A percentile compares a stretch with the other conserved stretches of the same genome.
Evolutionary conservation across 1,284 basidiomycete species (phyloP).

Genomic region (Papiliotrema terrestris): DNA sequence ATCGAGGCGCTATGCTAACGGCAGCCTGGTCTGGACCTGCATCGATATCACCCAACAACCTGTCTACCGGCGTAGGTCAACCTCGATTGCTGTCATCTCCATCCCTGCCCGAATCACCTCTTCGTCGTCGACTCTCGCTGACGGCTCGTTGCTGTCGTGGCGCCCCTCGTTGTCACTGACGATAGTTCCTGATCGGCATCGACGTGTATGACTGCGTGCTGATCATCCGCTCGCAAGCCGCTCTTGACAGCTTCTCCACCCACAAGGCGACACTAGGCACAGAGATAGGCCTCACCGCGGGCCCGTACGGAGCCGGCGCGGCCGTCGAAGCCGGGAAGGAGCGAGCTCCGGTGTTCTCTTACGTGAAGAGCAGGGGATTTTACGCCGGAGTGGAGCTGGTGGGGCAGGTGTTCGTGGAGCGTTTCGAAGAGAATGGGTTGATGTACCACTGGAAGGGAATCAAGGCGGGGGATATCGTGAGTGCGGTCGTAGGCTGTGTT

Average conservation of each 20-base stretch:
- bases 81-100: no score
- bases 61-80: conserved; percentile 44
- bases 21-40: conserved; percentile 54
- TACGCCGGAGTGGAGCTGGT: conserved; percentile 53
- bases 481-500: conserved; percentile 9
- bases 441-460: conserved; percentile 51
- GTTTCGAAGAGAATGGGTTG: conserved; percentile 47
- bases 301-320: conserved; percentile 54
- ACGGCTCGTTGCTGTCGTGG: no score
- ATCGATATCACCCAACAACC: conserved; percentile 54
- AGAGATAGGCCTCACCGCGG: conserved; percentile 54
- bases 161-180: no score
- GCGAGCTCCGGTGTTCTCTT: conserved; percentile 48
- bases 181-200: conserved; percentile 47
- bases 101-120: no score
- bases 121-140: background rate
- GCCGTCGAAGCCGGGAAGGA: conserved; percentile 52
- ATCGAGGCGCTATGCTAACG: background rate
- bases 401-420: conserved; percentile 51
- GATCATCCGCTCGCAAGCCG: conserved; percentile 51
- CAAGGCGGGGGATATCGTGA: conserved; percentile 49
- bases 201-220: conserved; percentile 53
- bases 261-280: conserved; percentile 55
- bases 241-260: conserved; percentile 53
- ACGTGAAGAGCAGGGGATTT: conserved; percentile 48